These are phyloP conservation scores for Myxozyma melibiosi DNA, from an alignment of 805 yeast species.

Conservation along the genomic window DNA sequence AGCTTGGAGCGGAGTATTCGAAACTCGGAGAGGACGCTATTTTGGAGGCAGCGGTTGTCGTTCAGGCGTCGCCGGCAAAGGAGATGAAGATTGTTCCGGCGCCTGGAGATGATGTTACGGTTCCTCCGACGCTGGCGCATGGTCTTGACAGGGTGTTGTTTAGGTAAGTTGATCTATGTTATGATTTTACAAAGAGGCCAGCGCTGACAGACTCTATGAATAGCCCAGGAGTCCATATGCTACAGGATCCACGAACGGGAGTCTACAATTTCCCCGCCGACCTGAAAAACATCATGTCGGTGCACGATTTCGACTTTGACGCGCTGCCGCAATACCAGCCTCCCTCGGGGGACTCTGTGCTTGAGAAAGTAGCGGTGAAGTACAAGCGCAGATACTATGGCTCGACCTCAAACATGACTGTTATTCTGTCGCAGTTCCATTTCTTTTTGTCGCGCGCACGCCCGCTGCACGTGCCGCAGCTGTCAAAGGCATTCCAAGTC, in stretches of 20 bases:
- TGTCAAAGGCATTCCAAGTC: slow-evolving; percentile 1
- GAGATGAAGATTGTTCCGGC: too few relatives aligned
- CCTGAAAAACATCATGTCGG: slow-evolving; percentile 60
- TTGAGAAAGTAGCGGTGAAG: slow-evolving; percentile 53
- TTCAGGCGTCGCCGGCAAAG: too few relatives aligned
- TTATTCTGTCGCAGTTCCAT: slow-evolving; percentile 73
- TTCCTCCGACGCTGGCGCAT: too few relatives aligned
- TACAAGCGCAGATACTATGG: slow-evolving; percentile 54
- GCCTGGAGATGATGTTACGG: too few relatives aligned
- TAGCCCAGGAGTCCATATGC: slow-evolving; percentile 76
- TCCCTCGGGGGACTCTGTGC: slow-evolving; percentile 62
- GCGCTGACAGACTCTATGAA: neutral
- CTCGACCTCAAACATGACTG: slow-evolving; percentile 88
- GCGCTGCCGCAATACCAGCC: slow-evolving; percentile 60
- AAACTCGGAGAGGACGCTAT: too few relatives aligned
- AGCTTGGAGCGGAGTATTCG: too few relatives aligned
- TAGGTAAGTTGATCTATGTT: slow-evolving; percentile 16
- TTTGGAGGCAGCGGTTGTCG: too few relatives aligned
- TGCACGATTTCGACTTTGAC: slow-evolving; percentile 67
- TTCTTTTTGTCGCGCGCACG: slow-evolving; percentile 63
- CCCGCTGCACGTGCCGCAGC: slow-evolving; percentile 46
- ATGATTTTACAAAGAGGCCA: neutral
- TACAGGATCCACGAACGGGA: slow-evolving; percentile 76
- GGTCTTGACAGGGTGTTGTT: slow-evolving; percentile 71
- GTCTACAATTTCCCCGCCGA: slow-evolving; percentile 68